A percentile compares a stretch with the other conserved stretches of the same genome.
These are phyloP conservation scores for Mycena leptocephala DNA, from an alignment of 768 basidiomycete species.

Conservation along the genomic window DNA sequence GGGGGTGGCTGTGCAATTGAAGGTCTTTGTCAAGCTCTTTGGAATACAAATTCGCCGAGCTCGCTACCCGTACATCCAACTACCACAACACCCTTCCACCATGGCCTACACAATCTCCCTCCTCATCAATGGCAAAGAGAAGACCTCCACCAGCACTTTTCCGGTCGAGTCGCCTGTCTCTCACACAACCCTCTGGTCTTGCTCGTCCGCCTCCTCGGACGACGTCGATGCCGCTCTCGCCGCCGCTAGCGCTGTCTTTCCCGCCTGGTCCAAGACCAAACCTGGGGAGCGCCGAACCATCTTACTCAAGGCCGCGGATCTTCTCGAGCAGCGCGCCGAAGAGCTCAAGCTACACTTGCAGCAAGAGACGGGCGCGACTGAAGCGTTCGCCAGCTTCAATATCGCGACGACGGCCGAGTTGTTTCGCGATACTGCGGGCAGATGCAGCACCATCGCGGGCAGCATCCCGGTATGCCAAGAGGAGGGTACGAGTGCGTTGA, in stretches of 20 bases:
- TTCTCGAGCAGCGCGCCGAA: conserved; percentile 17
- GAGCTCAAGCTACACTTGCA: conserved; percentile 21
- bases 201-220: conserved; percentile 21
- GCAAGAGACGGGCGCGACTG: conserved; percentile 25
- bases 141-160: conserved; percentile 21
- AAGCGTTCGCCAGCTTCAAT: conserved; percentile 18
- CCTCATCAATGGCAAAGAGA: conserved; percentile 35
- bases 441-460: conserved; percentile 25
- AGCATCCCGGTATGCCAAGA: conserved; percentile 25
- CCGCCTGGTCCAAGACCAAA: conserved; percentile 33
- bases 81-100: too few relatives aligned
- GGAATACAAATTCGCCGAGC: too few relatives aligned
- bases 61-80: too few relatives aligned
- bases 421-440: conserved; percentile 30
- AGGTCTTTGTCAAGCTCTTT: too few relatives aligned
- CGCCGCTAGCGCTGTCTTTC: conserved; percentile 31
- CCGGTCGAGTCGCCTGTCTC: conserved; percentile 28
- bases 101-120: conserved; percentile 32
- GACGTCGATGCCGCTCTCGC: conserved; percentile 29
- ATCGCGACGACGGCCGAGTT: conserved; percentile 12
- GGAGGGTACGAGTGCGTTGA: conserved; percentile 22
- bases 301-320: conserved; percentile 37
- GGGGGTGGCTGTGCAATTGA: too few relatives aligned
- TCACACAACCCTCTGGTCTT: conserved; percentile 23
- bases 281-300: conserved; percentile 29